These are phyloP conservation scores for Cucurbitaria berberidis DNA, from an alignment of 2,329 filamentous ascomycete species.

Conservation along the genomic window DNA sequence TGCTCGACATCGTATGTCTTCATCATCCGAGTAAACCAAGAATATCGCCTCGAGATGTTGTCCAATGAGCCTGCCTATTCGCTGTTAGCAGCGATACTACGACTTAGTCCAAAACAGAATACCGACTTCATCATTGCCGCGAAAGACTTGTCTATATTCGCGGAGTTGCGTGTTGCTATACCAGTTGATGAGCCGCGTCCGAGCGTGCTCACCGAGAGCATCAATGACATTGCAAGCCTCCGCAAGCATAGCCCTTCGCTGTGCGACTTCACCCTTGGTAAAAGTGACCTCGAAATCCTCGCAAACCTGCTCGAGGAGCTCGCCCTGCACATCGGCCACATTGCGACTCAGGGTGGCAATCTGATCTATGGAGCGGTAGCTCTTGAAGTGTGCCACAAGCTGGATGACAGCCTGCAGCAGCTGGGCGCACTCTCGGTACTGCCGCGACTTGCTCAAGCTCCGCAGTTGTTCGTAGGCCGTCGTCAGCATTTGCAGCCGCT, in stretches of 20 bases:
- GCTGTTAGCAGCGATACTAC: slow-evolving; percentile 18
- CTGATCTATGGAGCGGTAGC: slow-evolving; percentile 96
- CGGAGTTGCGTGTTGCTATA: slow-evolving; percentile 97
- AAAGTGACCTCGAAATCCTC: slow-evolving; percentile 98
- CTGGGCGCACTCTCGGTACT: slow-evolving; percentile 94
- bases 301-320: slow-evolving; percentile 95
- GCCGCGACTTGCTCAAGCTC: slow-evolving; percentile 79
- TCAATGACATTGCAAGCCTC: slow-evolving; percentile 96
- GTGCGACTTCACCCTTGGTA: slow-evolving; percentile 80
- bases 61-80: slow-evolving; percentile 80
- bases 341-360: slow-evolving; percentile 92
- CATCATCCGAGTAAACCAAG: slow-evolving; percentile 95
- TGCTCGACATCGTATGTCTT: slow-evolving; percentile 97
- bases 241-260: slow-evolving; percentile 72
- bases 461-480: slow-evolving; percentile 98
- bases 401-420: slow-evolving; percentile 93
- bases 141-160: slow-evolving; percentile 94
- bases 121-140: slow-evolving; percentile 81
- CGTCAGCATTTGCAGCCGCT: slow-evolving; percentile 96
- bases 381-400: slow-evolving; percentile 98
- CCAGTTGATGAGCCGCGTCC: slow-evolving; percentile 85
- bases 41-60: slow-evolving; percentile 93
- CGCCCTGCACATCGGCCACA: slow-evolving; percentile 89
- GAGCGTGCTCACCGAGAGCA: slow-evolving; percentile 86
- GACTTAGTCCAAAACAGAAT: slow-evolving; percentile 3